Base-by-base conservation (phyloP, 352 stramenopile genomes). In the Nothophytophthora sp. region DNA sequence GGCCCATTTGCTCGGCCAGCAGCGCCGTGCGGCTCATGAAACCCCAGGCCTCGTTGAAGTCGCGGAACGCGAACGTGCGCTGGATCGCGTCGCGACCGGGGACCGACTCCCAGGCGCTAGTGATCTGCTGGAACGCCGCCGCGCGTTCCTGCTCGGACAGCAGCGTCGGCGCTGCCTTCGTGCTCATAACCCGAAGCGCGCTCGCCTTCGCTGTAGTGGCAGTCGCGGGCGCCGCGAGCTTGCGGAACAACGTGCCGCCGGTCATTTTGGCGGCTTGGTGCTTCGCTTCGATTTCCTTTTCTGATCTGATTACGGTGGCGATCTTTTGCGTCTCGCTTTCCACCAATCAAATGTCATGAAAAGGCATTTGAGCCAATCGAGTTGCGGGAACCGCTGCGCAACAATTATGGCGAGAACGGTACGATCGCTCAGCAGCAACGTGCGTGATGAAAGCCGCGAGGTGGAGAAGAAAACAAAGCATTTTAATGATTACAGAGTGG, bases 1-100 rank as follows among this genome's bases (percentile, higher is more conserved):
- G 97, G 71, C 98, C 86, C 82, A 98, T 88, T 45, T 93, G 68
- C 66, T 96, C 84, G 3, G 86, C 86, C 25, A 90, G 61, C 43
- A 88, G 62, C 28, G 86, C 86, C 16, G 70, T 70, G 37, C 76
- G 67, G 38, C 45, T 85, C 84, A 95, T 96, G 56, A 96, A 95
- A 20, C 58, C 46, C 73, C 81, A 96, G 2, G 86, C 85, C 45
- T 86, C 46, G 42, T 74, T 85, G 47, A 97, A 97, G 56, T 96
- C 81, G 38, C 61, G 60, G 51, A 97, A 97, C 52, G 79, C 55
- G 68, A 96, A 97, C 44, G 50, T 76, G 50, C 87, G 85, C 42
- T 71, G 62, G 62, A 96, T 96, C 25, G 88, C 88, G 60, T 96
- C 84, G 51, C 84, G 79, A 33, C 69, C 48, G 8, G 72, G 67